A percentile compares a stretch with the other conserved stretches of the same genome.
phyloP scores from a whole-genome alignment of 164 flowering plant species.

The Protea cynaroides region DNA sequence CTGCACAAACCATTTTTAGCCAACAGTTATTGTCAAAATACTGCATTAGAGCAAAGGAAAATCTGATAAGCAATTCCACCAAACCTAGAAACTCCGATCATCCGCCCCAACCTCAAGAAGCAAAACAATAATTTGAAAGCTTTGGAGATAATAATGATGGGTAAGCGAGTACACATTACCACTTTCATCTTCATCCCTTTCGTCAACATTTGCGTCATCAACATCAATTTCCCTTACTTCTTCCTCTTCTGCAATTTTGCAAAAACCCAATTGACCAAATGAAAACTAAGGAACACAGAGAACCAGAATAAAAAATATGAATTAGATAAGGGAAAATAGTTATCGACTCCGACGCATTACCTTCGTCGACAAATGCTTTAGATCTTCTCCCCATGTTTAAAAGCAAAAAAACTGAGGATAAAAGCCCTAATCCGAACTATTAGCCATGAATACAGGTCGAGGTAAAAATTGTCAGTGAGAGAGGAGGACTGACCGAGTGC shows the following conservation, averaged over 20 bases:
- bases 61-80: background rate
- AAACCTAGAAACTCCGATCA: background rate
- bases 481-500: too few species aligned
- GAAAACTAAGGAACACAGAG: too few species aligned
- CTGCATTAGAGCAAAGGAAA: background rate
- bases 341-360: too few species aligned
- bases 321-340: too few species aligned
- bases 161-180: slow-evolving; percentile 11
- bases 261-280: background rate
- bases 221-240: slow-evolving; percentile 39
- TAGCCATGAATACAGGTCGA: too few species aligned
- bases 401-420: too few species aligned
- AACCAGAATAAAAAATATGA: too few species aligned
- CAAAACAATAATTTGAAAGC: background rate
- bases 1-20: background rate
- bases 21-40: background rate
- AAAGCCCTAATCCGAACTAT: too few species aligned
- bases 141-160: background rate
- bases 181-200: slow-evolving; percentile 44
- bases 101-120: background rate
- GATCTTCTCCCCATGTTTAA: too few species aligned
- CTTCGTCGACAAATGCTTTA: too few species aligned
- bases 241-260: slow-evolving; percentile 49
- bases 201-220: slow-evolving; percentile 29
- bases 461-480: too few species aligned